Conservation (phyloP, 1,284 basidiomycete species). For the Mrakiaceae sp. region DNA sequence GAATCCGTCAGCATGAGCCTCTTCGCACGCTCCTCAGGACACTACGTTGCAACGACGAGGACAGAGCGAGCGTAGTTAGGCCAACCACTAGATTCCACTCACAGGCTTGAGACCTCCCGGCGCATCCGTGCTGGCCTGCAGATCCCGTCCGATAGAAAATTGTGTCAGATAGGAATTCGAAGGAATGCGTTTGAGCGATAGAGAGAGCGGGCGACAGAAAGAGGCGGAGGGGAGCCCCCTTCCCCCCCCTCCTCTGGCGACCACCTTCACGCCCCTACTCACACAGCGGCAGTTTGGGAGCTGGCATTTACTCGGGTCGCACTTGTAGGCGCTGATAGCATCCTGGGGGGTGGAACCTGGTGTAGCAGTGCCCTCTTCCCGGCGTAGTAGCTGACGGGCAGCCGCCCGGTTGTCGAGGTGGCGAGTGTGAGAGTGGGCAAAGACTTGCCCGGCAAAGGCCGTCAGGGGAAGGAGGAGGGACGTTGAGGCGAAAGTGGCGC, state of each 20-base stretch:
- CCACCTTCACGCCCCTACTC: background rate
- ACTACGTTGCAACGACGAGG: no score
- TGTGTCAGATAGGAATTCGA: no score
- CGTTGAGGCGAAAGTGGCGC: slow-evolving; percentile 12
- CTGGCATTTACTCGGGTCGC: slow-evolving; percentile 52
- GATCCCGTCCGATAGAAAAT: no score
- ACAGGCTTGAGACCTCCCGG: slow-evolving; percentile 56
- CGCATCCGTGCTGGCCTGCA: slow-evolving; percentile 46
- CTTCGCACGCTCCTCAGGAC: no score
- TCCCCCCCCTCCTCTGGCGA: background rate
- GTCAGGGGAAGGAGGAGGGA: slow-evolving; percentile 27
- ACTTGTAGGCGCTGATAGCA: slow-evolving; percentile 53
- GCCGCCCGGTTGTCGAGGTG: background rate
- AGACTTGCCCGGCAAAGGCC: background rate
- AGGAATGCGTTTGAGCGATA: background rate
- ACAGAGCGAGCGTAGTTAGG: no score
- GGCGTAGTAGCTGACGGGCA: background rate
- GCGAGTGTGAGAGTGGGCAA: background rate
- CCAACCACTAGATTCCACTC: slow-evolving; percentile 25
- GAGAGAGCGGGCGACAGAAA: background rate
- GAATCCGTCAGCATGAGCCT: no score
- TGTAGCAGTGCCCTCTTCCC: slow-evolving; percentile 26
- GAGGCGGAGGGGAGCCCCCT: background rate
- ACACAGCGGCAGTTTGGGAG: slow-evolving; percentile 58
- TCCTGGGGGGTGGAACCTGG: slow-evolving; percentile 41